Percentiles rank a stretch among this genome's conserved stretches.
These are phyloP conservation scores for Clavispora fructus DNA, from an alignment of 805 yeast species.

Conservation along the genomic window DNA sequence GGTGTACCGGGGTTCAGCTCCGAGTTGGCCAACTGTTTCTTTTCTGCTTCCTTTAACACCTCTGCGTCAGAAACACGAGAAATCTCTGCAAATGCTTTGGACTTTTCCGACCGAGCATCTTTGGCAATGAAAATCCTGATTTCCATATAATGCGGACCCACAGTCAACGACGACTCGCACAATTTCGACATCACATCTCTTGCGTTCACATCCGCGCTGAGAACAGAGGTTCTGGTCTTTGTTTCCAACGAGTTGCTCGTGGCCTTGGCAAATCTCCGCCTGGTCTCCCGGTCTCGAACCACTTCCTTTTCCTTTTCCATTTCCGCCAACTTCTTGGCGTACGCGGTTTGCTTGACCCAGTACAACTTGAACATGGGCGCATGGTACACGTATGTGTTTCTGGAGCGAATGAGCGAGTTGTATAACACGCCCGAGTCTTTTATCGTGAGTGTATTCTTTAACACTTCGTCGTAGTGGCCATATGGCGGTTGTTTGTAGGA, in stretches of 20 bases:
- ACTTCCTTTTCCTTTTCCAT: slow-evolving; percentile 24
- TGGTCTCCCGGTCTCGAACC: slow-evolving; percentile 10
- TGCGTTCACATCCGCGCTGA: slow-evolving; percentile 44
- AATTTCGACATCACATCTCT: slow-evolving; percentile 87
- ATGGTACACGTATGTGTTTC: slow-evolving; percentile 54
- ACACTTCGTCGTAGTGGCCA: slow-evolving; percentile 40
- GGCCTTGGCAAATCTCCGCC: slow-evolving; percentile 16
- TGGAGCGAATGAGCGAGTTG: slow-evolving; percentile 65
- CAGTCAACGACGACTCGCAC: slow-evolving; percentile 63
- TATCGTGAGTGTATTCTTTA: slow-evolving; percentile 62
- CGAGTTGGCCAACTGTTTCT: not conserved
- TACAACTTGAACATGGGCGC: slow-evolving; percentile 68
- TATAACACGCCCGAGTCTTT: slow-evolving; percentile 71
- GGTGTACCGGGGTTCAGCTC: not conserved
- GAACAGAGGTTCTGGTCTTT: slow-evolving; percentile 27
- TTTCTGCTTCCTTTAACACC: not conserved
- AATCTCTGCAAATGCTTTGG: slow-evolving; percentile 26
- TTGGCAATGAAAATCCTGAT: slow-evolving; percentile 76
- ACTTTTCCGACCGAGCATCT: slow-evolving; percentile 63
- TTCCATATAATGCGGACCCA: slow-evolving; percentile 84
- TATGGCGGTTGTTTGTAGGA: slow-evolving; percentile 61
- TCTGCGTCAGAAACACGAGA: slow-evolving; percentile 5
- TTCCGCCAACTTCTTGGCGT: slow-evolving; percentile 41
- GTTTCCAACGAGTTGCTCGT: slow-evolving; percentile 15
- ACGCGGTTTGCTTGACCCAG: slow-evolving; percentile 70